Evolutionary conservation across 1,284 basidiomycete genomes (phyloP).

Genomic region (Polyporus tsugae): DNA sequence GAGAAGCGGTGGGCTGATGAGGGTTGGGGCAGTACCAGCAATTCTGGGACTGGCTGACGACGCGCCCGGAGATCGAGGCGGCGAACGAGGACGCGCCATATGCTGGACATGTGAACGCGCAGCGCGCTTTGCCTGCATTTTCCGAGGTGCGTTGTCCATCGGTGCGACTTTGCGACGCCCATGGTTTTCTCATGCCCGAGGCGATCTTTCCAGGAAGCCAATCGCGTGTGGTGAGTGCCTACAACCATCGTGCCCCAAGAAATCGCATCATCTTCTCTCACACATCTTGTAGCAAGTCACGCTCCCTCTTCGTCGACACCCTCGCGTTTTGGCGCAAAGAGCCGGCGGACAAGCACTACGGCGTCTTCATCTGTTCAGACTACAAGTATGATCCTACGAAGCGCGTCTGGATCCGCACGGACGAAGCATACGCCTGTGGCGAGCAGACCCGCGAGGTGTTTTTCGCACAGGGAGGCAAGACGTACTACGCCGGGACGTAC

Average conservation of each 20-base stretch:
- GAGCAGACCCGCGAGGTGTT: constrained; percentile 24
- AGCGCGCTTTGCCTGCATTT: not conserved
- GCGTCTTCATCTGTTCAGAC: constrained; percentile 14
- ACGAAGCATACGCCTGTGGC: constrained; percentile 11
- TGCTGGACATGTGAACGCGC: not conserved
- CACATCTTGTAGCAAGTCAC: constrained; percentile 6
- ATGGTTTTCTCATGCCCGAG: not conserved
- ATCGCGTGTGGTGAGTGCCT: not conserved
- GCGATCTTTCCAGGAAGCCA: not conserved
- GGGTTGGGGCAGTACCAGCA: not conserved
- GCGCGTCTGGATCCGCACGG: constrained; percentile 10
- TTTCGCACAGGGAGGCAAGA: constrained; percentile 16
- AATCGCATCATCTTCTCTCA: not conserved
- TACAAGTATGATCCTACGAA: constrained; percentile 14
- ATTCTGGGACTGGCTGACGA: not conserved
- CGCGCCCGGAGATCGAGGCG: not conserved
- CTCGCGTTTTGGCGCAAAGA: constrained; percentile 8
- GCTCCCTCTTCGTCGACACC: constrained; percentile 4
- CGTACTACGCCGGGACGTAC: constrained; percentile 26
- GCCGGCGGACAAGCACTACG: not conserved
- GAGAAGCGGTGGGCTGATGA: not conserved
- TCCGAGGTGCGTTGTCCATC: not conserved
- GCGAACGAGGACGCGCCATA: not conserved
- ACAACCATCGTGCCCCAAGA: too few relatives aligned
- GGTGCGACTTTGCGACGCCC: not conserved